phyloP scores from a whole-genome alignment of 108 stramenopile genomes.

The Pseudonitzschia pungens region DNA sequence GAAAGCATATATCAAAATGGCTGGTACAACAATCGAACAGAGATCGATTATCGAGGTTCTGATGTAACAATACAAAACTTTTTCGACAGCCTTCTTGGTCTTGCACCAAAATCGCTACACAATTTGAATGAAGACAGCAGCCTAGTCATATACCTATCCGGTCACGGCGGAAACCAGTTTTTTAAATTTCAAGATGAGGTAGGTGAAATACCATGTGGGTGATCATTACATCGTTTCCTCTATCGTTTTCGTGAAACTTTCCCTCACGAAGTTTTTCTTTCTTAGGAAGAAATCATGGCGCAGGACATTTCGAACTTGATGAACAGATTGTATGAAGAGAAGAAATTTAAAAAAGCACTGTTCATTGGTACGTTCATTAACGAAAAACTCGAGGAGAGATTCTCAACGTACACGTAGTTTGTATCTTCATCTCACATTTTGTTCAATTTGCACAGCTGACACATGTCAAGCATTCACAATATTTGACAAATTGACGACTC shows the following conservation, averaged over 20 bases:
- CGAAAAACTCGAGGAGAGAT: background rate
- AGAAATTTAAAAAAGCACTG: slow-evolving; percentile 64
- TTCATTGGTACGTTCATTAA: slow-evolving; percentile 30
- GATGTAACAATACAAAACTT: slow-evolving; percentile 96
- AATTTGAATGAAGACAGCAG: slow-evolving; percentile 46
- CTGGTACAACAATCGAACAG: slow-evolving; percentile 58
- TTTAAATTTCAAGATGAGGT: slow-evolving; percentile 16
- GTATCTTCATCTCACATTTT: background rate
- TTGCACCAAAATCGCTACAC: slow-evolving; percentile 31
- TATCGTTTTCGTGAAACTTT: slow-evolving; percentile 73
- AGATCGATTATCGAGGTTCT: slow-evolving; percentile 91
- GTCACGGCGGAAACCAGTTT: slow-evolving; percentile 93
- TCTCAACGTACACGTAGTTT: background rate
- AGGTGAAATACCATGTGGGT: background rate
- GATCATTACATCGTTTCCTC: background rate
- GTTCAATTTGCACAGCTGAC: slow-evolving; percentile 59
- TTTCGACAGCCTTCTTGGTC: slow-evolving; percentile 67
- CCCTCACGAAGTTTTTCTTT: slow-evolving; percentile 37
- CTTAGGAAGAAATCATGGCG: slow-evolving; percentile 91
- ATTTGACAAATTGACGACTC: slow-evolving; percentile 54
- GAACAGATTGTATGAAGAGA: slow-evolving; percentile 61
- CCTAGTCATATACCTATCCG: slow-evolving; percentile 89
- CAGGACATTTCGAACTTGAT: slow-evolving; percentile 71
- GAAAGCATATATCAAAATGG: slow-evolving; percentile 36
- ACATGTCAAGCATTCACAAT: slow-evolving; percentile 95